Conservation (phyloP, 2,329 filamentous ascomycete genomes). For the Metarhizium sp. region DNA sequence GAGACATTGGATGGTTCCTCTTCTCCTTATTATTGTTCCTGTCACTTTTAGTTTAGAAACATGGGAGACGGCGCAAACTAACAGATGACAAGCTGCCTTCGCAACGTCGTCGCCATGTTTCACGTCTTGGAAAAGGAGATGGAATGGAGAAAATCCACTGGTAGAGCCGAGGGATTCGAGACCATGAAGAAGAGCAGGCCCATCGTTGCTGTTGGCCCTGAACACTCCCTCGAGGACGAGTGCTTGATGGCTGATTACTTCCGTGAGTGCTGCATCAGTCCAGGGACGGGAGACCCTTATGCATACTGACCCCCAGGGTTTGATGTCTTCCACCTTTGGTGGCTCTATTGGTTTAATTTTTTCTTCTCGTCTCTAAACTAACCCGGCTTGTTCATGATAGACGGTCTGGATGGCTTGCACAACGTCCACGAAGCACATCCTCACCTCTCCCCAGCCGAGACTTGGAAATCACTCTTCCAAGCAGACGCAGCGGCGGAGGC, state of each 20-base stretch:
- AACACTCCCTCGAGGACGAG: conserved; percentile 77
- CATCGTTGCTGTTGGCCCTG: conserved; percentile 76
- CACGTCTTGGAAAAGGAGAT: conserved; percentile 86
- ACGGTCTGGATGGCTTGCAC: conserved; percentile 68
- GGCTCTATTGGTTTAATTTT: not conserved
- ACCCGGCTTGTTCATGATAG: conserved; percentile 28
- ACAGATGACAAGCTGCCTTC: conserved; percentile 55
- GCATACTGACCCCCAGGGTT: no score
- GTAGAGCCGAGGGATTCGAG: conserved; percentile 61
- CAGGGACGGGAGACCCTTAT: not conserved
- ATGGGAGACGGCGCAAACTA: not conserved
- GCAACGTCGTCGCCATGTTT: conserved; percentile 85
- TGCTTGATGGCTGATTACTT: conserved; percentile 77
- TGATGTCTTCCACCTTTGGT: no score
- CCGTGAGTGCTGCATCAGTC: conserved; percentile 44
- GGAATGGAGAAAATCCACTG: conserved; percentile 66
- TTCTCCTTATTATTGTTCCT: no score
- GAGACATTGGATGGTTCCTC: conserved; percentile 11
- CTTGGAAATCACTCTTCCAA: conserved; percentile 61
- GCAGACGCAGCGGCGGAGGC: conserved; percentile 26
- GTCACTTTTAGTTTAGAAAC: no score
- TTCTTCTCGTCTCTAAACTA: not conserved
- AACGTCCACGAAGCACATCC: conserved; percentile 67
- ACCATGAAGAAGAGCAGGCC: conserved; percentile 66
- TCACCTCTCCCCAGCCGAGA: conserved; percentile 63